Conservation (phyloP, 2,329 filamentous ascomycete genomes). For the Beauveria bassiana region DNA sequence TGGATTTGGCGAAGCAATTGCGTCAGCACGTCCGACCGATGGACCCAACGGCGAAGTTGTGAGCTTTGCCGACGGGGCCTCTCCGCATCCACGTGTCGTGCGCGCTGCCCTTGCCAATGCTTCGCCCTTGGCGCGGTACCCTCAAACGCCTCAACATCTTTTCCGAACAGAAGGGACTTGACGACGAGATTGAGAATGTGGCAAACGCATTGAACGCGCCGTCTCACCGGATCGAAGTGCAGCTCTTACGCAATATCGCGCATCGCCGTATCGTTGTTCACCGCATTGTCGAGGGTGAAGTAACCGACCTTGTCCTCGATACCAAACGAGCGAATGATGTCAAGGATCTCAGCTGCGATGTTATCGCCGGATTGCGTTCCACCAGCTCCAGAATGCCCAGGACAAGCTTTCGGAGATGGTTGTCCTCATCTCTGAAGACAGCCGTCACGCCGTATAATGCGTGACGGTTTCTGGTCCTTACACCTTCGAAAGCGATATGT, state of each 20-base stretch:
- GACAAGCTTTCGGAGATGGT: too few species aligned
- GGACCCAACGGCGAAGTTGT: constrained; percentile 14
- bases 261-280: constrained; percentile 10
- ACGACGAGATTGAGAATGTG: constrained; percentile 14
- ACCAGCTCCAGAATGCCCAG: too few species aligned
- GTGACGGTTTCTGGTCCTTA: neutral
- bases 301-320: constrained; percentile 8
- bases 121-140: neutral
- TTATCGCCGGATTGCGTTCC: too few species aligned
- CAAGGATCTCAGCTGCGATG: too few species aligned
- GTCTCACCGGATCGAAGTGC: neutral
- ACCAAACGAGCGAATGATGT: neutral
- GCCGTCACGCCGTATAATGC: neutral
- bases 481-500: neutral
- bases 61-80: constrained; percentile 13
- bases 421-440: neutral
- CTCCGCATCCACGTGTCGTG: constrained; percentile 10
- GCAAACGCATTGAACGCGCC: constrained; percentile 11
- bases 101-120: neutral
- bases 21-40: constrained; percentile 12
- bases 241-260: neutral
- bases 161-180: constrained; percentile 14
- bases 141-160: constrained; percentile 13
- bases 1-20: constrained; percentile 7
- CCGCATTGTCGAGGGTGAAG: constrained; percentile 10